Conservation (phyloP, 1,139 yeast species). For the Kluyveromyces marxianus region DNA sequence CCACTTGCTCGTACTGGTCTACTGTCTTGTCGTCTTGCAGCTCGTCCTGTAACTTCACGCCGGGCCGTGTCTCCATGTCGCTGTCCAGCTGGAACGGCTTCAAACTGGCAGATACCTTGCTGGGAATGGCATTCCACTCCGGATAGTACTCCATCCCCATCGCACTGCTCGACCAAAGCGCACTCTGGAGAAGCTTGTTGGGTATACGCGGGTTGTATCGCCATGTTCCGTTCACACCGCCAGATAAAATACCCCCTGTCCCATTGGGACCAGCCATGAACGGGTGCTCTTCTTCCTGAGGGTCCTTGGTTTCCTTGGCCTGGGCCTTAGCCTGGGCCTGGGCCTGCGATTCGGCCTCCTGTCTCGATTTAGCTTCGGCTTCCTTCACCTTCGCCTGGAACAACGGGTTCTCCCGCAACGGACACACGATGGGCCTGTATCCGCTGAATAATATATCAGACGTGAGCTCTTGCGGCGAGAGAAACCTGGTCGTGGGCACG, state of each 20-base stretch:
- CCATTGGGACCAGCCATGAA: conserved; percentile 18
- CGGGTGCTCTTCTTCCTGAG: conserved; percentile 5
- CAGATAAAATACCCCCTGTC: conserved; percentile 25
- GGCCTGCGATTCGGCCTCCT: not conserved
- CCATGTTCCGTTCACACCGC: conserved; percentile 29
- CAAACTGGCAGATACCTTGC: conserved; percentile 16
- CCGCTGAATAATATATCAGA: conserved; percentile 29
- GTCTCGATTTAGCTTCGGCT: conserved; percentile 5
- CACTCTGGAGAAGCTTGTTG: conserved; percentile 18
- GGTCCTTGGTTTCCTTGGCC: conserved; percentile 1
- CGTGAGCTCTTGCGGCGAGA: conserved; percentile 21
- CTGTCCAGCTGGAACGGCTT: conserved; percentile 22
- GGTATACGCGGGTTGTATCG: conserved; percentile 22
- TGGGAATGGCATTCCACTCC: conserved; percentile 27
- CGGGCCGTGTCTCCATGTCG: not conserved
- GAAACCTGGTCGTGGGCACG: conserved; percentile 28
- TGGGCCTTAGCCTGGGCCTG: conserved; percentile 6
- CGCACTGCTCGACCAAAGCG: conserved; percentile 23
- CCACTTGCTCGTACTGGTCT: conserved; percentile 4
- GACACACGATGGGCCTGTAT: conserved; percentile 28
- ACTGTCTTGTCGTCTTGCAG: conserved; percentile 1
- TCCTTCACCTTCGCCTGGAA: conserved; percentile 13
- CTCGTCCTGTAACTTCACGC: conserved; percentile 1
- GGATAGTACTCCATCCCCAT: conserved; percentile 29
- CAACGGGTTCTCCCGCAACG: conserved; percentile 28